Percentiles rank a stretch among this genome's conserved stretches.
phyloP scores from a whole-genome alignment of 2,329 filamentous ascomycete genomes.

The Ascochyta pisi region DNA sequence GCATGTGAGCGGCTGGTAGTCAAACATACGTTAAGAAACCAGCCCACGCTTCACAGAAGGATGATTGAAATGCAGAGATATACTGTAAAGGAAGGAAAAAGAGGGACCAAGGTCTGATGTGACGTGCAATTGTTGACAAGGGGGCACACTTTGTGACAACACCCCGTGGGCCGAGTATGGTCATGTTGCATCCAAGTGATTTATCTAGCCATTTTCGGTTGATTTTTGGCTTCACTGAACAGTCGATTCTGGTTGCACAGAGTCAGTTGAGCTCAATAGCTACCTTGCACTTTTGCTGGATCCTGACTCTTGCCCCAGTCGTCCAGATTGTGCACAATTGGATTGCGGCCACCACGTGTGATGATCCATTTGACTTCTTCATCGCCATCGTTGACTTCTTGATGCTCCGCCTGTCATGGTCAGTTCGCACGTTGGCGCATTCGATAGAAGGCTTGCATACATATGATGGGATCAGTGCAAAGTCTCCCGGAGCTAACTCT shows the following conservation, averaged over 20 bases:
- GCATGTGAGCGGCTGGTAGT: constrained; percentile 14
- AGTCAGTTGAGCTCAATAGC: background rate
- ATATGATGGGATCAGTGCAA: constrained; percentile 73
- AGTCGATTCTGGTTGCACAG: background rate
- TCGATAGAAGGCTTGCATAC: background rate
- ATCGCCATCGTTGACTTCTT: constrained; percentile 70
- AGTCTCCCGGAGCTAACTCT: constrained; percentile 68
- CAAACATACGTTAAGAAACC: background rate
- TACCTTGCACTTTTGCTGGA: constrained; percentile 1
- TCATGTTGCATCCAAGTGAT: background rate
- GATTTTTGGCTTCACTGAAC: background rate
- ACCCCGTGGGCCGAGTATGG: background rate
- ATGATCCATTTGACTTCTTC: constrained; percentile 71
- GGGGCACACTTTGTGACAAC: background rate
- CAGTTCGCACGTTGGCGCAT: background rate
- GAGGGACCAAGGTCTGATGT: background rate
- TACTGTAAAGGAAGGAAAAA: background rate
- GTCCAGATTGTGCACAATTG: constrained; percentile 67
- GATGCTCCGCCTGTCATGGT: constrained; percentile 63
- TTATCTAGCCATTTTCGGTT: background rate
- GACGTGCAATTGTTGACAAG: background rate
- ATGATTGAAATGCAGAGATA: background rate
- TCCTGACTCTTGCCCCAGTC: constrained; percentile 61
- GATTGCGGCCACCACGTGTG: constrained; percentile 66
- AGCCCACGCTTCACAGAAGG: background rate